A percentile compares a stretch with the other conserved stretches of the same genome.
phyloP scores from a whole-genome alignment of 75 land plant species.

The Sequoia sempervirens region DNA sequence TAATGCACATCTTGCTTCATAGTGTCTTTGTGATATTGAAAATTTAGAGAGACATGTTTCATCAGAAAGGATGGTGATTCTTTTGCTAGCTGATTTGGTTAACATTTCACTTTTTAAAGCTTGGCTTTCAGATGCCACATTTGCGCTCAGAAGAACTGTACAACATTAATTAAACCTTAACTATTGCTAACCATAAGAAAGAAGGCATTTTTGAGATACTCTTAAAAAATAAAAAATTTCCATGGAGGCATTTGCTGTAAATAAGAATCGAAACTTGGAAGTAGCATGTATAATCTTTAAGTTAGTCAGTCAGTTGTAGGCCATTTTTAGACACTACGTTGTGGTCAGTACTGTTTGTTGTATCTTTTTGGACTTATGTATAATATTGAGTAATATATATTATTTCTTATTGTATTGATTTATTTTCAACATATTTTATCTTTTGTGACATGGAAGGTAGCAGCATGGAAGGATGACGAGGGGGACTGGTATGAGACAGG shows the following conservation, averaged over 20 bases:
- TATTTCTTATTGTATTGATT: background rate
- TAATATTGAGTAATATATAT: background rate
- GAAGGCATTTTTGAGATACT: background rate
- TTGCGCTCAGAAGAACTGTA: background rate
- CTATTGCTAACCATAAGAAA: background rate
- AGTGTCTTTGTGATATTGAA: background rate
- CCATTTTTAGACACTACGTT: background rate
- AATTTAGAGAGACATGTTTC: background rate
- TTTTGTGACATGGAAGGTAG: constrained; percentile 48
- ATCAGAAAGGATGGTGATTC: background rate
- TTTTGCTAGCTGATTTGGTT: background rate
- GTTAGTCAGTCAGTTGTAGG: background rate
- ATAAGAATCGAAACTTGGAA: background rate
- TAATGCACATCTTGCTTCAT: background rate
- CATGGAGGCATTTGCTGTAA: background rate
- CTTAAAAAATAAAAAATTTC: background rate
- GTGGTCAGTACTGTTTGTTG: background rate
- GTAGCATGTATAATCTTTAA: background rate
- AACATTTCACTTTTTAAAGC: background rate
- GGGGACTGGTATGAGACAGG: constrained; percentile 99
- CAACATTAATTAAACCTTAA: background rate
- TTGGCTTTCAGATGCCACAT: background rate
- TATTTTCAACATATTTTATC: background rate
- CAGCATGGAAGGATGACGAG: constrained; percentile 98
- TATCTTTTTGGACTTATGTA: background rate